Conservation (phyloP, 108 stramenopile genomes). For the Cylindrotheca fusiformis region DNA sequence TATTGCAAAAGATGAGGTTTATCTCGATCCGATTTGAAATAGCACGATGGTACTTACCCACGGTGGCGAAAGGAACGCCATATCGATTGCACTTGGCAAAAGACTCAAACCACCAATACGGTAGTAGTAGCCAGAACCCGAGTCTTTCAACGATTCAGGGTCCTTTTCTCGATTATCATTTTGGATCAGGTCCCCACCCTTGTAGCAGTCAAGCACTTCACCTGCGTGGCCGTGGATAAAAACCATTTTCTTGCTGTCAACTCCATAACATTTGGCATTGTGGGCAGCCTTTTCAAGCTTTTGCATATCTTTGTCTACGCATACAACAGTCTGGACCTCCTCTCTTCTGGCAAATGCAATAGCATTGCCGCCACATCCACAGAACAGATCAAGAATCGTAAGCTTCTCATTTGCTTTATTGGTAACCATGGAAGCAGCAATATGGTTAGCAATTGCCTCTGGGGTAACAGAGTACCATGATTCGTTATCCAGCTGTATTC, state of each 20-base stretch:
- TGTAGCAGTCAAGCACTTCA: conserved; percentile 40
- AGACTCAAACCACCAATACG: conserved; percentile 47
- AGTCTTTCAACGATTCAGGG: conserved; percentile 1
- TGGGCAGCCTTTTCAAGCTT: conserved; percentile 68
- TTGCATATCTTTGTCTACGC: conserved; percentile 57
- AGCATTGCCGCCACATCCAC: conserved; percentile 85
- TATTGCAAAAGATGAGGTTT: too few relatives aligned
- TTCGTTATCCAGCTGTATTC: conserved; percentile 74
- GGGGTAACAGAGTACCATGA: conserved; percentile 83
- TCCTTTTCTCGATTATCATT: neutral
- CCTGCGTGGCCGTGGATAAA: conserved; percentile 68
- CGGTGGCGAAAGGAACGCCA: conserved; percentile 74
- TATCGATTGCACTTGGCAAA: conserved; percentile 60
- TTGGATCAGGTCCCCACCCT: conserved; percentile 20
- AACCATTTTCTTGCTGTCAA: conserved; percentile 47
- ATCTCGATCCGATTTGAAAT: too few relatives aligned
- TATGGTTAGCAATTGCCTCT: conserved; percentile 75
- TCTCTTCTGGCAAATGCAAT: conserved; percentile 62
- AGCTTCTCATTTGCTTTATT: conserved; percentile 15
- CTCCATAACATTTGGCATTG: conserved; percentile 68
- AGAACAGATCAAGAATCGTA: conserved; percentile 78
- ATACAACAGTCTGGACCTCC: conserved; percentile 49
- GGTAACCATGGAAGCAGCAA: conserved; percentile 32
- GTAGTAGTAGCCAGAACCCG: conserved; percentile 23
- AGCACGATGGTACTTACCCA: too few relatives aligned